A percentile compares a stretch with the other conserved stretches of the same genome.
phyloP scores from a whole-genome alignment of 2,329 filamentous ascomycete species.

The Xylaria sp. region DNA sequence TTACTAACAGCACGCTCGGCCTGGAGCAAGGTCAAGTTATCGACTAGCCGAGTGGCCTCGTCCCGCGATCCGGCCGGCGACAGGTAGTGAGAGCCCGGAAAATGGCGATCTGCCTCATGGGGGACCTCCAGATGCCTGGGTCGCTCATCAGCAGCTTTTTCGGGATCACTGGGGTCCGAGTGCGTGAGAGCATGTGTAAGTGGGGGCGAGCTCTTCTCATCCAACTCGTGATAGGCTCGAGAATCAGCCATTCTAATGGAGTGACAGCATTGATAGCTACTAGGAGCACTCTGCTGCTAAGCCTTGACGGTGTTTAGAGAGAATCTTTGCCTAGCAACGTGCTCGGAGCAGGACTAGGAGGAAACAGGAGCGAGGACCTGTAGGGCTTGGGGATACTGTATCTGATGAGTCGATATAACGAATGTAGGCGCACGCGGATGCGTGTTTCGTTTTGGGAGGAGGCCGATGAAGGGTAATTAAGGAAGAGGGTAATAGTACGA shows the following conservation, averaged over 20 bases:
- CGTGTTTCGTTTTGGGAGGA: too few relatives aligned
- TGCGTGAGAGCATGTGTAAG: slow-evolving; percentile 8
- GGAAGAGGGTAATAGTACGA: not conserved
- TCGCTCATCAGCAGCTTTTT: slow-evolving; percentile 24
- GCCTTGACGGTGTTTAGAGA: not conserved
- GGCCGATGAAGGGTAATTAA: too few relatives aligned
- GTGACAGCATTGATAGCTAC: not conserved
- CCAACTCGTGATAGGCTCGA: slow-evolving; percentile 11
- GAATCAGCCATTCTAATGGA: slow-evolving; percentile 11
- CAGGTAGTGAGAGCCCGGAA: slow-evolving; percentile 27
- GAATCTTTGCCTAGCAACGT: not conserved
- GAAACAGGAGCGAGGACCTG: not conserved
- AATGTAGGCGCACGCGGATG: too few relatives aligned
- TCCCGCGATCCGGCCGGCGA: slow-evolving; percentile 36
- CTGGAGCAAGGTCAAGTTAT: slow-evolving; percentile 42
- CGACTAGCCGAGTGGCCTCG: slow-evolving; percentile 38
- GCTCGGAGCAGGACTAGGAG: not conserved
- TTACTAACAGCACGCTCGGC: slow-evolving; percentile 41
- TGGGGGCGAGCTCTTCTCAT: slow-evolving; percentile 34
- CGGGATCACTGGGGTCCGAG: slow-evolving; percentile 10
- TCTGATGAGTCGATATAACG: not conserved
- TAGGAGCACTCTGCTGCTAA: not conserved
- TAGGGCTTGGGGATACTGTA: not conserved
- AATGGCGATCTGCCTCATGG: slow-evolving; percentile 20
- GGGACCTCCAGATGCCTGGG: slow-evolving; percentile 33